Percentiles rank a stretch among this genome's conserved stretches.
Conservation (phyloP, 768 basidiomycete genomes). For the Exsudoporus frostii region DNA sequence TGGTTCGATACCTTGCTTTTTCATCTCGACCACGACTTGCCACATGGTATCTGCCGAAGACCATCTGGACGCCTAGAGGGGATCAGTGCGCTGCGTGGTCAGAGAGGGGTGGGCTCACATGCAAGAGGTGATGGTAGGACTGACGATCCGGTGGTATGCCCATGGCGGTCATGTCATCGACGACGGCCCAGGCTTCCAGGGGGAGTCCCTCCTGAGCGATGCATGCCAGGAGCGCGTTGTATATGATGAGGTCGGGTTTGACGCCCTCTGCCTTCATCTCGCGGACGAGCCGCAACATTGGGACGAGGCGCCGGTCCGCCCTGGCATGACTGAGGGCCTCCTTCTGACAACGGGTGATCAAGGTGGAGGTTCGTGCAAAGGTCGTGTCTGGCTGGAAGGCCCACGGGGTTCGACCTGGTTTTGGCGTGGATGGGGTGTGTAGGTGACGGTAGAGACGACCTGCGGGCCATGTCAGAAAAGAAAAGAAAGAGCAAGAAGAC, state of each 20-base stretch:
- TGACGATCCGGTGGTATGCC: conserved; percentile 47
- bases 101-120: conserved; percentile 39
- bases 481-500: background rate
- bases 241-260: conserved; percentile 52
- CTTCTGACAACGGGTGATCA: conserved; percentile 32
- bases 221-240: conserved; percentile 54
- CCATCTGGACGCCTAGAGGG: conserved; percentile 44
- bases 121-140: conserved; percentile 58
- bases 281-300: conserved; percentile 43
- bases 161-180: conserved; percentile 62
- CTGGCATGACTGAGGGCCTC: conserved; percentile 33
- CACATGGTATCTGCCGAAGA: conserved; percentile 39
- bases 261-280: conserved; percentile 59
- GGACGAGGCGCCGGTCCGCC: conserved; percentile 33
- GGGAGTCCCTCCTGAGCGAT: conserved; percentile 41
- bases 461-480: background rate
- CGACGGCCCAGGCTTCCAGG: conserved; percentile 58
- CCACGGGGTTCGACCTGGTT: conserved; percentile 23
- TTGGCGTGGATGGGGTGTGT: background rate
- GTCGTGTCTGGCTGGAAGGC: conserved; percentile 24
- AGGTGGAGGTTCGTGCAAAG: conserved; percentile 25
- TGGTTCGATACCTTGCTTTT: conserved; percentile 44
- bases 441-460: background rate
- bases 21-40: conserved; percentile 56
- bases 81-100: conserved; percentile 6